A percentile compares a stretch with the other conserved stretches of the same genome.
These are phyloP conservation scores for Zymoseptoria pseudotritici DNA, from an alignment of 2,329 filamentous ascomycete species.

Conservation along the genomic window DNA sequence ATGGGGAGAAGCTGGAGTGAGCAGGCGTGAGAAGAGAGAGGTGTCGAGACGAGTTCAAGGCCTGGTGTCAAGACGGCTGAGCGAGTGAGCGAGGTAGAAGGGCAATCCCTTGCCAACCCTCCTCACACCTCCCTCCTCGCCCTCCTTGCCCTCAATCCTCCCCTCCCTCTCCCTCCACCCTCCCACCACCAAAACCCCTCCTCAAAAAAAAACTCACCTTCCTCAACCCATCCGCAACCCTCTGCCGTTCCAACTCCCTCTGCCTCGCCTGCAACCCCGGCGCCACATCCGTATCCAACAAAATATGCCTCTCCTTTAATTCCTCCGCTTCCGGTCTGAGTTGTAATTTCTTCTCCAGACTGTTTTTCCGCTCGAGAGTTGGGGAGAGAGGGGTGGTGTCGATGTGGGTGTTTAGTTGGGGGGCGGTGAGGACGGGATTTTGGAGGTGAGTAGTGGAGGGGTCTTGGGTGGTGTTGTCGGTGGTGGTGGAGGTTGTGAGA, in stretches of 20 bases:
- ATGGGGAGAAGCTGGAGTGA: background rate
- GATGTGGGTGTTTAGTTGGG: constrained; percentile 3
- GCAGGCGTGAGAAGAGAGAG: no score
- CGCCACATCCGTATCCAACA: constrained; percentile 59
- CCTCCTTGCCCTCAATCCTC: no score
- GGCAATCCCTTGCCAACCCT: no score
- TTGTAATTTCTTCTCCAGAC: constrained; percentile 31
- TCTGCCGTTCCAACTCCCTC: constrained; percentile 58
- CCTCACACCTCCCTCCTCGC: no score
- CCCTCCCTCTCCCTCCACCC: no score
- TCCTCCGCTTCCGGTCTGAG: constrained; percentile 49
- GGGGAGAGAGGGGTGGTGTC: constrained; percentile 11
- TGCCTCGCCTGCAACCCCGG: constrained; percentile 58
- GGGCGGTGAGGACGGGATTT: background rate
- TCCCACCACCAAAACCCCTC: background rate
- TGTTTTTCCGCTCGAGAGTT: constrained; percentile 11
- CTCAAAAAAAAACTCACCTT: constrained; percentile 36
- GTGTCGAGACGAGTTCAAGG: no score
- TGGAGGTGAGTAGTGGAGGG: background rate
- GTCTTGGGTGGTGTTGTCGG: background rate
- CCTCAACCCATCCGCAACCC: constrained; percentile 51
- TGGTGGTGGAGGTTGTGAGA: background rate
- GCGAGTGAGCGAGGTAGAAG: no score
- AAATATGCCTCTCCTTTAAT: constrained; percentile 53
- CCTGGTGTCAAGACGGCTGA: no score